Base-by-base conservation (phyloP, 352 stramenopile species). In the Phytophthora megakarya region DNA sequence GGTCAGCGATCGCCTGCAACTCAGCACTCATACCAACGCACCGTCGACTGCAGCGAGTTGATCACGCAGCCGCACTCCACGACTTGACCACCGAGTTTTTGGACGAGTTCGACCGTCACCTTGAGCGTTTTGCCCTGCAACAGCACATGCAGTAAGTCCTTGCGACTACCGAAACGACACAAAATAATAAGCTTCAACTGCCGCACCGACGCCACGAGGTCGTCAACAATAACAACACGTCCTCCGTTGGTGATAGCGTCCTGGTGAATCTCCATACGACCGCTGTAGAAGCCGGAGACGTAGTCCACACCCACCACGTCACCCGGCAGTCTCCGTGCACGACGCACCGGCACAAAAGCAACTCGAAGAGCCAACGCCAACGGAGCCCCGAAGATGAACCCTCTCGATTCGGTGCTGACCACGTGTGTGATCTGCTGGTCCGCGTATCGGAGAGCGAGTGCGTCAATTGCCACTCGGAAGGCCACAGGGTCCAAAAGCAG, bases 21-120 rank as follows among this genome's bases (percentile, higher is more conserved):
- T 44, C 23, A 57, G 21, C 35, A 11, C n/a, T 15, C 9, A 33
- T 5, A 39, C 13, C 30, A 52, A 53, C 75, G 22, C 66, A 91
- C 82, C 67, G 75, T 74, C 28, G 73, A 72, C 13, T 61, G 70
- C 25, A 88, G 69, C 8, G 79, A 88, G 58, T 78, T 84, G 65
- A 92, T 84, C 56, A 94, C 75, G 66, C 85, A 94, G 22, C 85
- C 84, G 56, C 86, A 94, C 56, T 94, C 86, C 54, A 94, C 71
- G 10, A 92, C 82, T 42, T 89, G 66, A 15, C 70, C 84, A 32
- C 86, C 84, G 18, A 93, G 72, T 35, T 86, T 72, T 56, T 85
- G 56, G 30, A 94, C 86, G 30, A 94, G 70, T 56, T 94, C 80
- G 54, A 85, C 85, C 9, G 83, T 93, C 19, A 92, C 82, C 46